These are phyloP conservation scores for Brassica cretica DNA, from an alignment of 345 rosid genomes.

Conservation along the genomic window DNA sequence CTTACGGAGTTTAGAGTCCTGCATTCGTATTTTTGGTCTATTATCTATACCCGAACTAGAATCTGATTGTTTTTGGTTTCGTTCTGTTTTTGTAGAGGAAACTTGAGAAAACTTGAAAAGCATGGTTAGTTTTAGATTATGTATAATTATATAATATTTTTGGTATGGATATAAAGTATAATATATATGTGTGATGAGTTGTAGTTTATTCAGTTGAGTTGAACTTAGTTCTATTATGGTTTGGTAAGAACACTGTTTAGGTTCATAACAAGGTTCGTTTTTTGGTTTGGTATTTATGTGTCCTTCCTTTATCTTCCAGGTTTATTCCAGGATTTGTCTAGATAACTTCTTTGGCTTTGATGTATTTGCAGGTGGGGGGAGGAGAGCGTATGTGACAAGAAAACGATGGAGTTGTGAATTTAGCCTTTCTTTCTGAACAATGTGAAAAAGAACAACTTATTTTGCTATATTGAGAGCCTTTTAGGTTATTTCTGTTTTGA, in stretches of 20 bases:
- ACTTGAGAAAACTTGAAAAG: neutral
- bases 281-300: neutral
- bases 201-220: neutral
- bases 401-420: constrained; percentile 22
- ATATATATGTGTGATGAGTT: neutral
- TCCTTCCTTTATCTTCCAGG: neutral
- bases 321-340: neutral
- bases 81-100: neutral
- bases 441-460: constrained; percentile 1
- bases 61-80: neutral
- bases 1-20: neutral
- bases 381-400: neutral
- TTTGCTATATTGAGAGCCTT: constrained; percentile 12
- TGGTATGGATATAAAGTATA: neutral
- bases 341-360: neutral
- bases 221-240: neutral
- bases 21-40: neutral
- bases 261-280: neutral
- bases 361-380: constrained; percentile 19
- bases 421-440: constrained; percentile 13
- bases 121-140: neutral
- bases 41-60: neutral
- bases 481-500: neutral
- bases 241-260: neutral
- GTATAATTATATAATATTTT: neutral